These are phyloP conservation scores for Vicia sativa DNA, from an alignment of 306 rosid species.

Conservation along the genomic window DNA sequence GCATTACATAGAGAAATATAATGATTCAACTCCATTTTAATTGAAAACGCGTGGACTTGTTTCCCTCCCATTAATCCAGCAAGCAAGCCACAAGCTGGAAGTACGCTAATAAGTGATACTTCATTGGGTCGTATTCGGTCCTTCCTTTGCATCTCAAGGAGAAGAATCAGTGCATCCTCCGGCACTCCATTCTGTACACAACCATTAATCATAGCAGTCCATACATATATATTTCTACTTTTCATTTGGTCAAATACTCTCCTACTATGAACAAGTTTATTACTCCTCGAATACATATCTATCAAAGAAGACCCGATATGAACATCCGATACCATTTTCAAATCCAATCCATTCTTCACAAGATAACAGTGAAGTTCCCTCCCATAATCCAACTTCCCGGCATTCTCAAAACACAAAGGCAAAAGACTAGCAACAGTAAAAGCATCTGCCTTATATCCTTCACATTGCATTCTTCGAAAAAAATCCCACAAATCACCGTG, in stretches of 20 bases:
- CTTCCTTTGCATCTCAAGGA: conserved; percentile 63
- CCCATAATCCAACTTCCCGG: conserved; percentile 56
- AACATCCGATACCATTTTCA: conserved; percentile 50
- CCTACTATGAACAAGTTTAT: conserved; percentile 49
- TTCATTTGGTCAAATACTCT: conserved; percentile 66
- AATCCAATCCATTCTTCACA: conserved; percentile 56
- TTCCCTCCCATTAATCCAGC: conserved; percentile 63
- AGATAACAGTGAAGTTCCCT: conserved; percentile 73
- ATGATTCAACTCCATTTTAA: conserved; percentile 51
- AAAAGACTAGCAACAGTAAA: conserved; percentile 66
- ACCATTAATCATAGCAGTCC: conserved; percentile 80
- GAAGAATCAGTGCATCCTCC: conserved; percentile 57
- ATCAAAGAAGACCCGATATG: conserved; percentile 80
- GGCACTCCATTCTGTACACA: conserved; percentile 59
- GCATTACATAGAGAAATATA: conserved; percentile 65
- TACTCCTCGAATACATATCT: conserved; percentile 75
- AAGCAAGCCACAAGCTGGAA: conserved; percentile 68
- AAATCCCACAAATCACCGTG: conserved; percentile 46
- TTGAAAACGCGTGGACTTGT: conserved; percentile 67
- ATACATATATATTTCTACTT: conserved; percentile 61
- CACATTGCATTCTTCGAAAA: conserved; percentile 48
- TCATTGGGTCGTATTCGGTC: conserved; percentile 65
- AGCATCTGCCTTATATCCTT: conserved; percentile 64
- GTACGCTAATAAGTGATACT: conserved; percentile 69
- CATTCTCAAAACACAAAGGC: conserved; percentile 46